Evolutionary conservation across 73 alveolate genomes (phyloP).

Genomic region (Tetrahymena thermophila): DNA sequence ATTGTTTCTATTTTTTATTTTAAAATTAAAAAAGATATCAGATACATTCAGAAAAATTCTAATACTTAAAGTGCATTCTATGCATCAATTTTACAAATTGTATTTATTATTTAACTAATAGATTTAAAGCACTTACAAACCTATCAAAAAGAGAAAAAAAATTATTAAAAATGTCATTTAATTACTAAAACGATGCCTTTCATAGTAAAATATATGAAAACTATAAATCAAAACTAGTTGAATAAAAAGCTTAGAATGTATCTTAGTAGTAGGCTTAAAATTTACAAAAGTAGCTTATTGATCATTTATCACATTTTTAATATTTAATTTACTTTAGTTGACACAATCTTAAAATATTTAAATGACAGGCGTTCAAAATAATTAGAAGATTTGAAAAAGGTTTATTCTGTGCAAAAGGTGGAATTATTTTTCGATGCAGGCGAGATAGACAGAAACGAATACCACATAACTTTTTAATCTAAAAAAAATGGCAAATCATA

Average conservation of each 20-base stretch:
- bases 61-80: too few species aligned
- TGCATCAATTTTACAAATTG: background rate
- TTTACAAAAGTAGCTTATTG: background rate
- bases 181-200: background rate
- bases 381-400: background rate
- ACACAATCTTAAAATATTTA: background rate
- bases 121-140: background rate
- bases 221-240: background rate
- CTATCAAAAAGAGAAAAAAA: background rate
- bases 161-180: background rate
- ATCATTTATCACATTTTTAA: too few species aligned
- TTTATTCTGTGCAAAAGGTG: background rate
- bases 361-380: background rate
- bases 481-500: background rate
- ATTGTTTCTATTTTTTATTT: background rate
- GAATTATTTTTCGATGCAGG: background rate
- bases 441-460: background rate
- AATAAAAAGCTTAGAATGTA: background rate
- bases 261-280: background rate
- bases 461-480: background rate
- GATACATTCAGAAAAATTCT: background rate
- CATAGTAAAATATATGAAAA: background rate
- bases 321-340: too few species aligned
- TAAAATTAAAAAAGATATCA: background rate
- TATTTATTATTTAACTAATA: too few species aligned